Percentiles rank a stretch among this genome's conserved stretches.
These are phyloP conservation scores for Mitosporidium daphniae DNA, from an alignment of 371 early-diverging fungal genomes.

Conservation along the genomic window DNA sequence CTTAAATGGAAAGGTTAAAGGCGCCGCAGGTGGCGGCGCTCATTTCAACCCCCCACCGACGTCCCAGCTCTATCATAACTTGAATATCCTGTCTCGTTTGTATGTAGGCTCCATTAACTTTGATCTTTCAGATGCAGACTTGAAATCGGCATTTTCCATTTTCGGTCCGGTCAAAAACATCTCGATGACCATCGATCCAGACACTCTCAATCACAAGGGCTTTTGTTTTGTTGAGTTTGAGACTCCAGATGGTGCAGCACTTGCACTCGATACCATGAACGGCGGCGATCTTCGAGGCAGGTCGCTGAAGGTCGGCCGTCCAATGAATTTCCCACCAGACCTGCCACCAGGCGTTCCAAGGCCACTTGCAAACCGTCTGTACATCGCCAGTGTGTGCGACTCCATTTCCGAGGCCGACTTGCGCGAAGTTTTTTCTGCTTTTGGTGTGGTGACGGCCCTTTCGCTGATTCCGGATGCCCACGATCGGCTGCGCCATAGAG, in stretches of 20 bases:
- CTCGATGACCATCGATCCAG: slow-evolving; percentile 24
- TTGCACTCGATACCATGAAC: slow-evolving; percentile 23
- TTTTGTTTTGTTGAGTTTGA: slow-evolving; percentile 49
- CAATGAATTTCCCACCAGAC: slow-evolving; percentile 7
- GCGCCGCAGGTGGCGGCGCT: too few species aligned
- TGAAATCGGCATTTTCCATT: slow-evolving; percentile 22
- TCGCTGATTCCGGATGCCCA: slow-evolving; percentile 13
- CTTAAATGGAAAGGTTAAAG: too few species aligned
- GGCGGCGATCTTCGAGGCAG: slow-evolving; percentile 20
- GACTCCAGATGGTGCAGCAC: slow-evolving; percentile 27
- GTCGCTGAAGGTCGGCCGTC: slow-evolving; percentile 8
- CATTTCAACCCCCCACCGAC: too few species aligned
- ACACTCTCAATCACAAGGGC: slow-evolving; percentile 30
- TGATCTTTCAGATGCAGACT: slow-evolving; percentile 25
- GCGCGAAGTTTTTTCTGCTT: slow-evolving; percentile 22
- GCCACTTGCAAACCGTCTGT: slow-evolving; percentile 17
- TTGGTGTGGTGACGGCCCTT: slow-evolving; percentile 21
- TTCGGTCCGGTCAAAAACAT: slow-evolving; percentile 27
- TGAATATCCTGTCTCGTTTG: slow-evolving; percentile 24
- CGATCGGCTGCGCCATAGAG: slow-evolving; percentile 9
- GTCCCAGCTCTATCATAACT: too few species aligned
- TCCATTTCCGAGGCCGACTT: slow-evolving; percentile 21
- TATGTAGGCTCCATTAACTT: slow-evolving; percentile 42
- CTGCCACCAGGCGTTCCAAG: slow-evolving; percentile 9
- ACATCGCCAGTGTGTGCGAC: slow-evolving; percentile 30